Base-by-base conservation (phyloP, 192 early-diverging fungal species). In the Umbelopsis isabellina region DNA sequence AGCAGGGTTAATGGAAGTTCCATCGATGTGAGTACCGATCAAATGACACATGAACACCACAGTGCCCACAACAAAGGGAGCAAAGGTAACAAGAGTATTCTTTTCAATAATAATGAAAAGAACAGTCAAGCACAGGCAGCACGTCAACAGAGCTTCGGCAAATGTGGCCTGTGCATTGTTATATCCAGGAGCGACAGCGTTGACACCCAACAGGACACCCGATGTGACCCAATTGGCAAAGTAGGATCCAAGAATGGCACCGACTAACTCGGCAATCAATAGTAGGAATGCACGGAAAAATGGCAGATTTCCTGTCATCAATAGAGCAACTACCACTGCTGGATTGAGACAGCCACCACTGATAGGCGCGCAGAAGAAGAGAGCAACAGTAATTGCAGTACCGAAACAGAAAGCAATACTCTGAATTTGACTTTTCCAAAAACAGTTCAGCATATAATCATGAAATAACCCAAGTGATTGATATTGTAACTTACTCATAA, bases 1-100 rank as follows among this genome's bases (percentile, higher is more conserved):
- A 20, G 89, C 90, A 16, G 89, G 90, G 76, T 91, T 91, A 53
- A 91, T 74, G 22, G 82, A 81, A n/a, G 86, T 84, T 49, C 81
- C 79, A 33, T 77, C 73, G 64, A 76, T 72, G 22, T 58, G 70
- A 3, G 70, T 65, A 12, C 58, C 58, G 48, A 65, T 49, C 61
- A 72, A 50, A 50, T 72, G 70, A 27, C 55, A 65, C 25, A 72
- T 72, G 35, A 72, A 72, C 1, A 72, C 12, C 15, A 48, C 48
- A 8, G 48, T 35, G 27, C 70, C 70, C 2, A 72, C 61, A 1
- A 72, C 61, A 44, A 66, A 65, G 11, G 70, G 70, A 6, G 55
- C 20, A 50, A 72, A 61, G 7, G 23, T 35, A 7, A 46, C 58
- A 6, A 65, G 48, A 16, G 50, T 25, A 9, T 72, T 61, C 6